phyloP scores from a whole-genome alignment of 805 yeast genomes.

The Kodamaea leandrae region DNA sequence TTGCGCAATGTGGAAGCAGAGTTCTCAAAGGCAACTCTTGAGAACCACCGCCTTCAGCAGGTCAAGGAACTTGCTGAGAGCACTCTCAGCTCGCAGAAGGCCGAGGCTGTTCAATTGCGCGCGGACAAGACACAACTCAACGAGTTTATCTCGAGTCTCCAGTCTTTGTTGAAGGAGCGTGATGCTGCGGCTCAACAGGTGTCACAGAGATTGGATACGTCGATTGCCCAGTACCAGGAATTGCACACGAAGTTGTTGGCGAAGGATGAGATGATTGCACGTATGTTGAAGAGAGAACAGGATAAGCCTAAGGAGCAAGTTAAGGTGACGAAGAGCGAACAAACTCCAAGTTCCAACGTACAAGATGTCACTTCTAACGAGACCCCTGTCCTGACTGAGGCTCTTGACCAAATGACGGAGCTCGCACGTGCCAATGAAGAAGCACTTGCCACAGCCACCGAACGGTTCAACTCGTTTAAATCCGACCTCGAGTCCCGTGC shows the following conservation, averaged over 20 bases:
- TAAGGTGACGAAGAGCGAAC: too few species aligned
- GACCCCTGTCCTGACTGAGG: neutral
- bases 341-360: too few species aligned
- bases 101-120: conserved; percentile 50
- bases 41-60: neutral
- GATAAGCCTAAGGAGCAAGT: neutral
- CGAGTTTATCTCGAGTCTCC: conserved; percentile 57
- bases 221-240: conserved; percentile 45
- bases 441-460: conserved; percentile 54
- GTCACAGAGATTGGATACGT: conserved; percentile 46
- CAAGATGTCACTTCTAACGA: too few species aligned
- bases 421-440: conserved; percentile 67
- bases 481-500: conserved; percentile 23
- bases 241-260: conserved; percentile 48
- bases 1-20: conserved; percentile 50
- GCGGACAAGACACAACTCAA: conserved; percentile 60
- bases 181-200: conserved; percentile 50
- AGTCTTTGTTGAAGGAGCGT: conserved; percentile 59
- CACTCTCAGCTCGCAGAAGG: conserved; percentile 36
- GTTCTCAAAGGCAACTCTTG: conserved; percentile 28
- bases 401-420: conserved; percentile 39
- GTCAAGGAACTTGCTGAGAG: conserved; percentile 41
- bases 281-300: neutral
- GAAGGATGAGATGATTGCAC: conserved; percentile 49
- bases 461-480: conserved; percentile 47